A percentile compares a stretch with the other conserved stretches of the same genome.
phyloP scores from a whole-genome alignment of 768 basidiomycete species.

The Fomitopsis pulvina region DNA sequence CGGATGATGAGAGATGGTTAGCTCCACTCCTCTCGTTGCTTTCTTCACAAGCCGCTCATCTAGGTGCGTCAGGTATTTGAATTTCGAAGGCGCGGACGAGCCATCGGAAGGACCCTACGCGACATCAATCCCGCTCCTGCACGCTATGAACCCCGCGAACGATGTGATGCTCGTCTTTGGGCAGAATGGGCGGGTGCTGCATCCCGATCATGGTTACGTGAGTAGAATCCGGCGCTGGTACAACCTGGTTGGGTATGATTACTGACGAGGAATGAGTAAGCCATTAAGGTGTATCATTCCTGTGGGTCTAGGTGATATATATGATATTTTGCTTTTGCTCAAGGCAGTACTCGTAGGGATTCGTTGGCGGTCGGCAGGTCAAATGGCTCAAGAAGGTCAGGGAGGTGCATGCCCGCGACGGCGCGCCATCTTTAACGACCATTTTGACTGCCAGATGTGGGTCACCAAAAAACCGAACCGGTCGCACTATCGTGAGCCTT shows the following conservation, averaged over 20 bases:
- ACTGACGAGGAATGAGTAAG: no score
- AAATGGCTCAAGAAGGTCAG: slow-evolving; percentile 17
- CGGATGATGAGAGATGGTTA: slow-evolving; percentile 14
- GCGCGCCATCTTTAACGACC: not conserved
- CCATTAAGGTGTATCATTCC: slow-evolving; percentile 16
- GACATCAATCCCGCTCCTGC: slow-evolving; percentile 16
- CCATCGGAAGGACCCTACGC: slow-evolving; percentile 15
- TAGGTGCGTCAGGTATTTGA: slow-evolving; percentile 4
- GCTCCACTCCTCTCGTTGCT: not conserved
- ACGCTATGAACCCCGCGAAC: slow-evolving; percentile 15
- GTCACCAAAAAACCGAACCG: slow-evolving; percentile 13
- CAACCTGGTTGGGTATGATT: no score
- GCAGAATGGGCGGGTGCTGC: slow-evolving; percentile 15
- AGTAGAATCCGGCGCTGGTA: not conserved
- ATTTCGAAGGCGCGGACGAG: slow-evolving; percentile 17
- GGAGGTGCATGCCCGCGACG: no score
- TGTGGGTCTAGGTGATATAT: not conserved
- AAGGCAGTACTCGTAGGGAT: slow-evolving; percentile 1
- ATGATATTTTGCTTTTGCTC: not conserved
- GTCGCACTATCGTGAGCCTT: slow-evolving; percentile 15
- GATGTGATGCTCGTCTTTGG: slow-evolving; percentile 17
- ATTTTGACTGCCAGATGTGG: slow-evolving; percentile 6
- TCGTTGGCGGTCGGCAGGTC: slow-evolving; percentile 15
- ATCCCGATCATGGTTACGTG: slow-evolving; percentile 19
- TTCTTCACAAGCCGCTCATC: no score